Evolutionary conservation across 2,329 filamentous ascomycete genomes (phyloP), one percentile per base, ranked within the genome.

Genomic region (Ilyonectria mors-panacis): DNA sequence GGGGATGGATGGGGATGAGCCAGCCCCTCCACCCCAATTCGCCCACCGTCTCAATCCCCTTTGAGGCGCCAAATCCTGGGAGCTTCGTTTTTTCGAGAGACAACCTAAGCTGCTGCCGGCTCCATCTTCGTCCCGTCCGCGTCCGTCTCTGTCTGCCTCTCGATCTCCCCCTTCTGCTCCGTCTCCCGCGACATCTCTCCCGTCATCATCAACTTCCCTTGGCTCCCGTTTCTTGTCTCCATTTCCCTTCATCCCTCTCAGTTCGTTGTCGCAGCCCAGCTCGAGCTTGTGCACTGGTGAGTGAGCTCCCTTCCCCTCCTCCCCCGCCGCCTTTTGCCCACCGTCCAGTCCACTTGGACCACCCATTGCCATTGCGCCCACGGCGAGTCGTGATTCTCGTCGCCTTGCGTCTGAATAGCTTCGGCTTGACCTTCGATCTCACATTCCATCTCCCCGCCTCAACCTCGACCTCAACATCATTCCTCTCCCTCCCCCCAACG

Each of bases 11-110:
- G 30, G 44, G 42, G 48, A 51, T 37, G 56, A 56, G 50, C 63
- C 56, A 65, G 63, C 63, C 62, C 63, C 65, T 63, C 48, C 63
- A 64, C 66, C 69, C 69, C 64, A 13, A 39, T 39, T 69, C 69
- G 70, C 66, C 69, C 71, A 72, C 72, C 72, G 63, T 72, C 72
- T 72, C 63, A 65, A 62, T 75, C 70, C 72, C 72, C 73, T 75
- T 75, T 68, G 69, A 67, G 69, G 60, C 59, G 65, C 69, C 69
- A 63, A 67, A 72, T 70, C 69, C 69, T 73, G 65, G 70, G 69
- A 76, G 74, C 74, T 76, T 76, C 74, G 71, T 72, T 76, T 76
- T 76, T 76, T 76, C 68, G 73, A 68, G 71, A 74, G 70, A 73
- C 64, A 66, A 68, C 68, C 62, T 66, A 69, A 67, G 68, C 66